A percentile compares a stretch with the other conserved stretches of the same genome.
Conservation (phyloP, 2,329 filamentous ascomycete species). For the Fusarium humuli region DNA sequence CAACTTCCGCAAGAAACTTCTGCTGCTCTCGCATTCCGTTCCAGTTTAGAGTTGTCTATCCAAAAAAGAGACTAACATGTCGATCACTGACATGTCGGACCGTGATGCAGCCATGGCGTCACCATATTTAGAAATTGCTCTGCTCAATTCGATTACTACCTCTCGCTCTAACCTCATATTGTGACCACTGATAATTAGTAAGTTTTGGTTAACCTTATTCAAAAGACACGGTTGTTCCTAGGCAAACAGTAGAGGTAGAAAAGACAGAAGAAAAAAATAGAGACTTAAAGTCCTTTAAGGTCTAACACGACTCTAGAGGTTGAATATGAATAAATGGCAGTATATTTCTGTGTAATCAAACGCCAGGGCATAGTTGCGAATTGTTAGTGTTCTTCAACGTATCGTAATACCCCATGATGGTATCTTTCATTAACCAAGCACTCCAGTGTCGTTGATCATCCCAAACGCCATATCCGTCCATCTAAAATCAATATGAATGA, state of each 20-base stretch:
- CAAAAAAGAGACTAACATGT: constrained; percentile 6
- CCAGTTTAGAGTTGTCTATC: constrained; percentile 1
- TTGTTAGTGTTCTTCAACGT: not conserved
- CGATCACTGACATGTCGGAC: constrained; percentile 20
- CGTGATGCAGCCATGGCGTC: constrained; percentile 30
- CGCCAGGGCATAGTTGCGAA: not conserved
- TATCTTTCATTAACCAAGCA: constrained; percentile 29
- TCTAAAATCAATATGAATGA: constrained; percentile 10
- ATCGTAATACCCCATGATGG: constrained; percentile 28
- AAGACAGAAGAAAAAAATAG: not conserved
- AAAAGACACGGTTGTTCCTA: not conserved
- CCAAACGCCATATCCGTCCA: constrained; percentile 32
- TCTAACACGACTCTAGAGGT: not conserved
- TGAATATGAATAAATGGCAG: not conserved
- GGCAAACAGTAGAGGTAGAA: not conserved
- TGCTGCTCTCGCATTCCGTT: constrained; percentile 25
- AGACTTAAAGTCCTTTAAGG: not conserved
- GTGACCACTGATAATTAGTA: not conserved
- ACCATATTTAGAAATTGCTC: not conserved
- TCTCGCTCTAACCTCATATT: not conserved
- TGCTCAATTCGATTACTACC: not conserved
- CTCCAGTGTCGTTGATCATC: not conserved
- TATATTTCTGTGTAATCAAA: not conserved
- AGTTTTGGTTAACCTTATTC: not conserved
- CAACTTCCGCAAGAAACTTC: constrained; percentile 1